These are phyloP conservation scores for Verbascum thapsus DNA, from an alignment of 257 asterid genomes.

Conservation along the genomic window DNA sequence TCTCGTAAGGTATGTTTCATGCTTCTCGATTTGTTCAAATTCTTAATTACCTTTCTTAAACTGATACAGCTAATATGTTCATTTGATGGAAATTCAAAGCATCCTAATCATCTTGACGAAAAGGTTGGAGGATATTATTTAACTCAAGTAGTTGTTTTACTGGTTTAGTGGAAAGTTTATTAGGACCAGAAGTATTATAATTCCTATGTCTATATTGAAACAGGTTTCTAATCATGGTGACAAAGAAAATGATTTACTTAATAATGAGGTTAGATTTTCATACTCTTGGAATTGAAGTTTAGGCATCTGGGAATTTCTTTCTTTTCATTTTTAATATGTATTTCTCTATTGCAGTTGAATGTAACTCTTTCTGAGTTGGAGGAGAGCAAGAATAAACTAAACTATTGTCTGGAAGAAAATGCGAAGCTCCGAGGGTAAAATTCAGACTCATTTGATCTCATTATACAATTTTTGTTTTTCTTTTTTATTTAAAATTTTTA, in stretches of 20 bases:
- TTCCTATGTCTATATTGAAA: conserved; percentile 28
- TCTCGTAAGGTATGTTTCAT: not conserved
- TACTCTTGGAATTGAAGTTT: conserved; percentile 21
- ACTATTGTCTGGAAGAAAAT: conserved; percentile 66
- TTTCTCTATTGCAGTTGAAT: conserved; percentile 53
- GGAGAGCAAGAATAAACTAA: conserved; percentile 61
- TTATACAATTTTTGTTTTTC: too few species aligned
- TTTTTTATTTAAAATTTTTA: not conserved
- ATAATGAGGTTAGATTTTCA: conserved; percentile 56
- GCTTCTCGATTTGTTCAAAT: conserved; percentile 22
- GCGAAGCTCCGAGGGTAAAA: conserved; percentile 70
- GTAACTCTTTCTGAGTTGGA: conserved; percentile 66
- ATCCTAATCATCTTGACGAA: conserved; percentile 40
- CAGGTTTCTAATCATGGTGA: conserved; percentile 48
- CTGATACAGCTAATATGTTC: conserved; percentile 55
- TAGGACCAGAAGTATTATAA: conserved; percentile 20
- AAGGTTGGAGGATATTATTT: conserved; percentile 44
- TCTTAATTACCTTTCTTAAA: not conserved
- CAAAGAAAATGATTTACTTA: conserved; percentile 48
- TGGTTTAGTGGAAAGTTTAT: conserved; percentile 9
- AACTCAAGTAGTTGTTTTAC: conserved; percentile 26
- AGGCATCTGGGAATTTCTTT: not conserved
- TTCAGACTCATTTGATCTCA: conserved; percentile 19
- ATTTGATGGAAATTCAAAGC: conserved; percentile 66
- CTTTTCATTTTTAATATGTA: conserved; percentile 26